Percentiles rank a stretch among this genome's conserved stretches.
These are phyloP conservation scores for Pelargonium nanum DNA, from an alignment of 345 rosid genomes.

Conservation along the genomic window DNA sequence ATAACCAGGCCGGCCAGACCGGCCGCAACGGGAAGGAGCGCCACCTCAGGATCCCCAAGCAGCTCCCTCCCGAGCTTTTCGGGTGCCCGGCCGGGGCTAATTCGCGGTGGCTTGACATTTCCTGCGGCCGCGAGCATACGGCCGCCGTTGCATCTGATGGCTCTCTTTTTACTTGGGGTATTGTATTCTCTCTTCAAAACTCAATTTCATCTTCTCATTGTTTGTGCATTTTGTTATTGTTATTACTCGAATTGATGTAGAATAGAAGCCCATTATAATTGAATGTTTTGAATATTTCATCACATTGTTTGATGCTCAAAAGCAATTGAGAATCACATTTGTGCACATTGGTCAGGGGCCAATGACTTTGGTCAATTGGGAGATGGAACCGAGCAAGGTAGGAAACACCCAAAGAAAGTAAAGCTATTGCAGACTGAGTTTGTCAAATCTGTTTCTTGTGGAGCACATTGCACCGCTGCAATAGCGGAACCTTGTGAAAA, in stretches of 20 bases:
- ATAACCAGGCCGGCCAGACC: conserved; percentile 88
- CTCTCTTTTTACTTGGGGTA: conserved; percentile 95
- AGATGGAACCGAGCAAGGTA: conserved; percentile 85
- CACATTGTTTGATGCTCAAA: not conserved
- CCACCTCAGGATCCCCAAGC: conserved; percentile 79
- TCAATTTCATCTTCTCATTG: not conserved
- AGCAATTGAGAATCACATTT: not conserved
- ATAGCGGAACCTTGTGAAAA: conserved; percentile 69
- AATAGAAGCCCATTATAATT: too few relatives aligned
- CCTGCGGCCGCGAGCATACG: conserved; percentile 92
- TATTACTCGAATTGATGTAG: too few relatives aligned
- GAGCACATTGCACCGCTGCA: conserved; percentile 89
- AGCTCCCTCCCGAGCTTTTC: conserved; percentile 84
- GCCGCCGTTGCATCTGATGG: conserved; percentile 97
- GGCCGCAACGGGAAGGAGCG: conserved; percentile 63
- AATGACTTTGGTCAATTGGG: conserved; percentile 97
- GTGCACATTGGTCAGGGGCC: conserved; percentile 38
- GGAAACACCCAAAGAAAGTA: conserved; percentile 71
- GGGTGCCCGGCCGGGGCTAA: conserved; percentile 76
- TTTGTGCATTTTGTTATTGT: not conserved
- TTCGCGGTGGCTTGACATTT: conserved; percentile 80
- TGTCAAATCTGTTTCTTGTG: conserved; percentile 85
- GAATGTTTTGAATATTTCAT: too few relatives aligned
- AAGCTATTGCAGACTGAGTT: conserved; percentile 70
- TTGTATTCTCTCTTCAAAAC: conserved; percentile 18